phyloP scores from a whole-genome alignment of 2,329 filamentous ascomycete species.

The Fusarium udum region DNA sequence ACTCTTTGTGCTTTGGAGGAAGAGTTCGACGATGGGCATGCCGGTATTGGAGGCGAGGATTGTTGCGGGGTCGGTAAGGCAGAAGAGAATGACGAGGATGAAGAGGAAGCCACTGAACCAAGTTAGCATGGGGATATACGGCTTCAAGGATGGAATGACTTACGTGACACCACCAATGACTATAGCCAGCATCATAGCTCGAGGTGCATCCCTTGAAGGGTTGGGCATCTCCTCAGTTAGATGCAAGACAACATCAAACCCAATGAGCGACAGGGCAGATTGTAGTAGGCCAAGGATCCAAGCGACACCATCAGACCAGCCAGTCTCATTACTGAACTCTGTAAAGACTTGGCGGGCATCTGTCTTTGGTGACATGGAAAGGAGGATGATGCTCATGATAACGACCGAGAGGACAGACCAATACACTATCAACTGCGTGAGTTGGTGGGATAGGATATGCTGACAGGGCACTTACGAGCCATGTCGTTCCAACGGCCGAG shows the following conservation, averaged over 20 bases:
- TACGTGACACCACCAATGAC: constrained; percentile 54
- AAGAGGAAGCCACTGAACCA: constrained; percentile 47
- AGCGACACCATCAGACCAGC: constrained; percentile 57
- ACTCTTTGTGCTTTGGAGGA: constrained; percentile 54
- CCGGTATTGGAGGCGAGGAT: constrained; percentile 51
- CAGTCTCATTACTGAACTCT: constrained; percentile 55
- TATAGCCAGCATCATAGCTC: constrained; percentile 55
- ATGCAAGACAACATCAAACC: constrained; percentile 57
- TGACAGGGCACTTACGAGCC: constrained; percentile 41
- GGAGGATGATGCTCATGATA: constrained; percentile 54
- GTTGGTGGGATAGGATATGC: background rate
- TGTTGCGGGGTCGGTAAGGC: constrained; percentile 49
- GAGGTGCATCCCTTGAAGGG: constrained; percentile 52
- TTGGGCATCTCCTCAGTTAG: constrained; percentile 58
- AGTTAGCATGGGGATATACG: background rate
- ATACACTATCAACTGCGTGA: constrained; percentile 41
- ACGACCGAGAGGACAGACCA: constrained; percentile 55
- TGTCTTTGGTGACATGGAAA: constrained; percentile 52
- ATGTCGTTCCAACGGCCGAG: constrained; percentile 54
- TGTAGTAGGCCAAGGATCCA: constrained; percentile 60
- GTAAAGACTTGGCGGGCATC: constrained; percentile 55
- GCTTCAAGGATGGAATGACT: background rate
- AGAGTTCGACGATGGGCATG: constrained; percentile 58
- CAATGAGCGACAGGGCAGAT: constrained; percentile 48
- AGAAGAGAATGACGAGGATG: constrained; percentile 55